Conservation (phyloP, 805 yeast species). For the Sugiyamaella qingdaonensis region DNA sequence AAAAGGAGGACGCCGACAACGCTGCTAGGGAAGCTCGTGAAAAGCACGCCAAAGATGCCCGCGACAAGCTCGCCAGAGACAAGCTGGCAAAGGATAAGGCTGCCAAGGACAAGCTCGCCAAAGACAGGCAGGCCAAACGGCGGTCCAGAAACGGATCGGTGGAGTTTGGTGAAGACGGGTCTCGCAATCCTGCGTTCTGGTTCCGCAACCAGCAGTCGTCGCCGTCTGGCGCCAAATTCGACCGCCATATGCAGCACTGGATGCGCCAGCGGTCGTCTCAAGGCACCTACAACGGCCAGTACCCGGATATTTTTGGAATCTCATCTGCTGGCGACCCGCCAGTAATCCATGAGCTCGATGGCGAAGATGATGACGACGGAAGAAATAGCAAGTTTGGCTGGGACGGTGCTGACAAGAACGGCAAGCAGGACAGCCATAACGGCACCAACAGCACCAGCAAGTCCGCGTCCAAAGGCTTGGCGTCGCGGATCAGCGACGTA, state of each 20-base stretch:
- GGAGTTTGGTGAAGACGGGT: neutral
- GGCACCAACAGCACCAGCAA: neutral
- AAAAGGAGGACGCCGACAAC: neutral
- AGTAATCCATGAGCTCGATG: constrained; percentile 1
- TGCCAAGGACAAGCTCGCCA: neutral
- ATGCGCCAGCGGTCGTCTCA: neutral
- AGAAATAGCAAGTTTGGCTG: neutral
- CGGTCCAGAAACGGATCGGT: neutral
- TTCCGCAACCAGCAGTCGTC: constrained; percentile 1
- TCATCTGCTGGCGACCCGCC: neutral
- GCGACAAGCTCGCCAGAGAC: neutral
- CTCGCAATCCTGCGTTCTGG: neutral
- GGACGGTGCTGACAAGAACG: neutral
- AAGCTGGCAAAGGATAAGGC: neutral
- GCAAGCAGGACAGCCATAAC: neutral
- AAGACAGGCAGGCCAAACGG: neutral
- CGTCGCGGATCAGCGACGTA: constrained; percentile 3
- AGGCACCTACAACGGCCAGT: neutral
- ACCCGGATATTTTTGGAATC: constrained; percentile 7
- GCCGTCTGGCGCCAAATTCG: neutral
- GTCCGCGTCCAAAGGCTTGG: neutral
- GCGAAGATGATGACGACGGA: neutral
- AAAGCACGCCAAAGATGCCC: neutral
- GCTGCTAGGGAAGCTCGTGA: neutral
- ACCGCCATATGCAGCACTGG: constrained; percentile 7